Evolutionary conservation across 2,329 filamentous ascomycete genomes (phyloP), one percentile per base, ranked within the genome.

Genomic region (Fusarium ramigenum): DNA sequence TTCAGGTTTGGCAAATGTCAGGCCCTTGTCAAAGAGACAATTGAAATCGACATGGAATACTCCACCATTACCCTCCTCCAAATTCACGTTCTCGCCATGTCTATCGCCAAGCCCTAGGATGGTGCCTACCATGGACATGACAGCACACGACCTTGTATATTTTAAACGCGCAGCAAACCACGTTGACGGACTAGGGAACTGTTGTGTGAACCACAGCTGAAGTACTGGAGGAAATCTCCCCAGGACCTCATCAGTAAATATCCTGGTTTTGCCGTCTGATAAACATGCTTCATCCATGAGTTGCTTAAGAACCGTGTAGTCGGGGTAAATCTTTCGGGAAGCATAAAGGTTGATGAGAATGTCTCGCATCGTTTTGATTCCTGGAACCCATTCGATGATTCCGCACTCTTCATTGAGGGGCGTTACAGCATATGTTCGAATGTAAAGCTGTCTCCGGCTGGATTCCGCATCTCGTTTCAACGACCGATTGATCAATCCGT

Each of bases 71-170:
- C 93, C 93, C 84, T 98, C 94, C 82, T 98, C 95, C 37, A 99
- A 91, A 36, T 98, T 89, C 62, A 99, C 94, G 82, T 99, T 99
- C 82, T 99, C 96, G 66, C 96, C 96, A 83, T 99, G 96, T 8
- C 96, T 92, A 82, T 99, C 96, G 43, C 96, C 96, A 1, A 99
- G 87, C 0, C 93, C 96, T 9, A 99, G 88, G 54, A 98, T 95
- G 63, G 97, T 97, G 56, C 96, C 96, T 9, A 97, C 94, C 90
- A 99, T 99, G n/a, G 95, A 97, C 95, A 99, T 99, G 75, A 99
- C 96, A 16, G 97, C 96, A 78, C 93, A 96, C 2, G 96, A 97
- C 8, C 96, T 91, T 5, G 96, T 97, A 83, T 98, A 99, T 52
- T 92, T 90, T 49, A 98, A 87, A 12, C 96, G 90, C 15, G 96